Conservation (phyloP, 352 stramenopile genomes). For the Globisporangium iwayamae region DNA sequence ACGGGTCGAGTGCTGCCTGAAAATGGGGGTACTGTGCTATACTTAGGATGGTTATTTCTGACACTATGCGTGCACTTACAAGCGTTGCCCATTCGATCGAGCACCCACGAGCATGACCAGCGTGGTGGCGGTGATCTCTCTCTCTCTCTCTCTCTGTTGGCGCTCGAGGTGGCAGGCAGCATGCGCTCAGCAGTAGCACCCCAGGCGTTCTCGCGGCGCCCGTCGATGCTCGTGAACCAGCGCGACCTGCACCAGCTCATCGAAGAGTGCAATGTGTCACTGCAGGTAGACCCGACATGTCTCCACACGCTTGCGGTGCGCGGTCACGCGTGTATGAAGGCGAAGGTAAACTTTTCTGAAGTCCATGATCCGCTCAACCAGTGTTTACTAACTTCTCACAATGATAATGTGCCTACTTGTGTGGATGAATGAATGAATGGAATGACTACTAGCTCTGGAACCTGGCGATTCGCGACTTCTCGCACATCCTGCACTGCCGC, state of each 20-base stretch:
- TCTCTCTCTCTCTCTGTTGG: not conserved
- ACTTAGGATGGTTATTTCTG: slow-evolving; percentile 1
- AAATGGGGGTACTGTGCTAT: not conserved
- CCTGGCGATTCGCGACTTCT: slow-evolving; percentile 52
- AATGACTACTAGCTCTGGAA: slow-evolving; percentile 32
- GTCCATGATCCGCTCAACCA: not conserved
- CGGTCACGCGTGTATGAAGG: slow-evolving; percentile 68
- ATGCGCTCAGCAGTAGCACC: not conserved
- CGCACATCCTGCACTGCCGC: slow-evolving; percentile 36
- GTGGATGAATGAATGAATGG: not conserved
- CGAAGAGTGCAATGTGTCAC: slow-evolving; percentile 40
- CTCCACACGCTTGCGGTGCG: slow-evolving; percentile 59
- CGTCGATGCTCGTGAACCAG: slow-evolving; percentile 23
- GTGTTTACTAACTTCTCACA: not conserved
- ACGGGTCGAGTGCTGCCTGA: not conserved
- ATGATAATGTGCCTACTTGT: too few relatives aligned
- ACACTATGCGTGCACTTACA: not conserved
- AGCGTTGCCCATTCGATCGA: not conserved
- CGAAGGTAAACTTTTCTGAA: slow-evolving; percentile 25
- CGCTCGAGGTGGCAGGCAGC: not conserved
- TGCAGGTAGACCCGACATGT: slow-evolving; percentile 41
- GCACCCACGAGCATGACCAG: not conserved
- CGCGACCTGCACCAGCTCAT: slow-evolving; percentile 59
- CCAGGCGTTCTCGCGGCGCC: slow-evolving; percentile 10
- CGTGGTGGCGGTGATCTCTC: not conserved